Evolutionary conservation across 441 rosid genomes (phyloP).

Genomic region (Pelargonium cotyledonis): DNA sequence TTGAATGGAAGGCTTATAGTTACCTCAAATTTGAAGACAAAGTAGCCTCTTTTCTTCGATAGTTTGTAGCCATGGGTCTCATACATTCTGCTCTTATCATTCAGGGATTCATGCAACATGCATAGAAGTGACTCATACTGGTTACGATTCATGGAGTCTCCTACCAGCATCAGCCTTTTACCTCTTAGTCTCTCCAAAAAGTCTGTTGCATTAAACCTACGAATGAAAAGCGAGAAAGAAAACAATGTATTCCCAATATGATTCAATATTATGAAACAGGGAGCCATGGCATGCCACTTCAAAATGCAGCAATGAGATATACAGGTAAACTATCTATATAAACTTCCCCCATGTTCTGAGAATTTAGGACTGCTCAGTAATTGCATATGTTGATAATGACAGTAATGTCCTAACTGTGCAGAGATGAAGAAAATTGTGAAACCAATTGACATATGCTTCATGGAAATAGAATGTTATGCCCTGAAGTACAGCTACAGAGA

Average conservation of each 20-base stretch:
- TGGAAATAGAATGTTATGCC: too few species aligned
- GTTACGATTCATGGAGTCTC: conserved; percentile 90
- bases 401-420: not conserved
- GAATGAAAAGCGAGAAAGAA: conserved; percentile 29
- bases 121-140: conserved; percentile 83
- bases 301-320: too few species aligned
- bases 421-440: not conserved
- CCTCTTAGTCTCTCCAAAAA: conserved; percentile 75
- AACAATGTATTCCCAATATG: conserved; percentile 8
- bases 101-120: conserved; percentile 68
- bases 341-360: not conserved
- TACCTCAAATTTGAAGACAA: conserved; percentile 63
- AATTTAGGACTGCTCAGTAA: not conserved
- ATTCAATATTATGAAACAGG: not conserved
- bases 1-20: conserved; percentile 2
- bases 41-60: conserved; percentile 79
- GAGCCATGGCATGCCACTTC: not conserved
- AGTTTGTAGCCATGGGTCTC: conserved; percentile 72
- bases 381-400: not conserved
- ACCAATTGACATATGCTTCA: not conserved
- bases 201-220: conserved; percentile 89
- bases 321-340: not conserved
- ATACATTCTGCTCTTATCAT: conserved; percentile 58
- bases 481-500: too few species aligned
- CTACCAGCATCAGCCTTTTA: conserved; percentile 76